phyloP scores from a whole-genome alignment of 2,329 filamentous ascomycete genomes.

The Dothidotthia symphoricarpi region DNA sequence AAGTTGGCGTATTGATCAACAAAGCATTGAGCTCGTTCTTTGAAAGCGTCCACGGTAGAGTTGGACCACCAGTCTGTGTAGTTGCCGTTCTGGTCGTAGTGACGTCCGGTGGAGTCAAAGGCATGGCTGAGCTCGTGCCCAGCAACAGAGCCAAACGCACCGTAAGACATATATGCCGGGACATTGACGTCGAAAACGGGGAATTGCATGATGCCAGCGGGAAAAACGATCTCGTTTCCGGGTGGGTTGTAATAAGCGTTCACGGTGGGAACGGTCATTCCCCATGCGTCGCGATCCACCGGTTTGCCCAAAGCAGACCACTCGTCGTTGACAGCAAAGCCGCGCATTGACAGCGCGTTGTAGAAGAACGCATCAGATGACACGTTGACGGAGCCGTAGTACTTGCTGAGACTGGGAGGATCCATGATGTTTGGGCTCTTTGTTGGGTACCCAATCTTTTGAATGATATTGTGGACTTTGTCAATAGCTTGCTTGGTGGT shows the following conservation, averaged over 20 bases:
- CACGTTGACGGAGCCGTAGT: slow-evolving; percentile 57
- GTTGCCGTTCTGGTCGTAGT: slow-evolving; percentile 65
- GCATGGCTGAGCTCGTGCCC: slow-evolving; percentile 70
- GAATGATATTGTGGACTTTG: slow-evolving; percentile 65
- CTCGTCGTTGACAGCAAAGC: slow-evolving; percentile 48
- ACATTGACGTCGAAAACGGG: slow-evolving; percentile 63
- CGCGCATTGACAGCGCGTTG: slow-evolving; percentile 56
- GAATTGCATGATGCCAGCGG: slow-evolving; percentile 66
- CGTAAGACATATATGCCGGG: slow-evolving; percentile 66
- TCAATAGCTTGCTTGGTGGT: slow-evolving; percentile 60
- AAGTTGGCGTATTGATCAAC: slow-evolving; percentile 65
- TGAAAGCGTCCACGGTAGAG: slow-evolving; percentile 58
- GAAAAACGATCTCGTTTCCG: slow-evolving; percentile 68
- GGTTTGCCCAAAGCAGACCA: slow-evolving; percentile 62
- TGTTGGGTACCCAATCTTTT: slow-evolving; percentile 68
- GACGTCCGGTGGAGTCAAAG: slow-evolving; percentile 65
- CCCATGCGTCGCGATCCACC: slow-evolving; percentile 60
- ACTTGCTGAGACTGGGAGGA: slow-evolving; percentile 54
- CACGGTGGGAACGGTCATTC: slow-evolving; percentile 56
- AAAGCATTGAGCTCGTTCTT: slow-evolving; percentile 62
- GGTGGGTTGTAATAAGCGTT: slow-evolving; percentile 66
- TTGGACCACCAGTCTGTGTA: slow-evolving; percentile 67
- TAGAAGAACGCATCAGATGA: slow-evolving; percentile 55
- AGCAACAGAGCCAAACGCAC: slow-evolving; percentile 65
- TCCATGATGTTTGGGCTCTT: slow-evolving; percentile 61